phyloP scores from a whole-genome alignment of 176 grass and related monocot species.

The Dactylis glomerata region DNA sequence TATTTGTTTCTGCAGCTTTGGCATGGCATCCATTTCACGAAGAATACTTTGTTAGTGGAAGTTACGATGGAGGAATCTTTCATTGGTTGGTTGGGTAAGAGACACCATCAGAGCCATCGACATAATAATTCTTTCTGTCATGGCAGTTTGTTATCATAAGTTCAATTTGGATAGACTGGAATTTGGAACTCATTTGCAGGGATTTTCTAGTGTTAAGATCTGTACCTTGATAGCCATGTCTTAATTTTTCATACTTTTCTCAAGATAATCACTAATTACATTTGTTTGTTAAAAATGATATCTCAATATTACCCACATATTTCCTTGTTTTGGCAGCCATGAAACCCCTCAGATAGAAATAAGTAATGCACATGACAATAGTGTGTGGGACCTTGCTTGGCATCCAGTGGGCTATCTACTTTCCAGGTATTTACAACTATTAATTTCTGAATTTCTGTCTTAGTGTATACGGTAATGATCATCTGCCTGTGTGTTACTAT shows the following conservation, averaged over 20 bases:
- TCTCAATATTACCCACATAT: slow-evolving; percentile 22
- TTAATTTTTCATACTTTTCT: slow-evolving; percentile 5
- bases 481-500: not conserved
- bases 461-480: not conserved
- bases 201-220: slow-evolving; percentile 12
- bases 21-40: slow-evolving; percentile 99
- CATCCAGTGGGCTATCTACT: slow-evolving; percentile 99
- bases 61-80: slow-evolving; percentile 94
- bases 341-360: slow-evolving; percentile 93
- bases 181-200: not conserved
- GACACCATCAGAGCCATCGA: slow-evolving; percentile 13
- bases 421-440: slow-evolving; percentile 64
- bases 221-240: not conserved
- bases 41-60: slow-evolving; percentile 99
- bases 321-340: slow-evolving; percentile 65
- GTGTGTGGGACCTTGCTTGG: slow-evolving; percentile 99
- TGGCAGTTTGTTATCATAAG: not conserved
- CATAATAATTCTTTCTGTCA: not conserved
- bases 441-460: slow-evolving; percentile 16
- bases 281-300: slow-evolving; percentile 24
- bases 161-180: not conserved
- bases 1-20: slow-evolving; percentile 68
- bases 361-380: slow-evolving; percentile 82
- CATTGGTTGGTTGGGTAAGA: slow-evolving; percentile 99
- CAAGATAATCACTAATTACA: not conserved